Percentiles rank a stretch among this genome's conserved stretches.
Conservation (phyloP, 768 basidiomycete genomes). For the Neoboletus subvelutipes region DNA sequence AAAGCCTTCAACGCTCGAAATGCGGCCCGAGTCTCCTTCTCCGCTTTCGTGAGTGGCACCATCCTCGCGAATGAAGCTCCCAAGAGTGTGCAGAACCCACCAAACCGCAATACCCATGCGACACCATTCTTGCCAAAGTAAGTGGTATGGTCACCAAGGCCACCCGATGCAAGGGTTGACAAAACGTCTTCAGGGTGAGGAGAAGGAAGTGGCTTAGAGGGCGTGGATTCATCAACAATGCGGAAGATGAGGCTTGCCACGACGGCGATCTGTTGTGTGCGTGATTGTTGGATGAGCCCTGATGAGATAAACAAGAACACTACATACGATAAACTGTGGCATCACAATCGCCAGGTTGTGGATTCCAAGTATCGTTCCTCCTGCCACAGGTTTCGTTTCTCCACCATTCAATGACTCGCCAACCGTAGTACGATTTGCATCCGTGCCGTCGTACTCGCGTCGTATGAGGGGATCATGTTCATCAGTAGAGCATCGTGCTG, state of each 20-base stretch:
- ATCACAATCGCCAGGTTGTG: constrained; percentile 95
- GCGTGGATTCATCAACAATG: constrained; percentile 57
- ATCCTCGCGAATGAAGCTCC: constrained; percentile 77
- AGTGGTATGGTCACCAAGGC: constrained; percentile 46
- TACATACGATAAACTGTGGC: constrained; percentile 87
- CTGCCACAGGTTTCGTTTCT: constrained; percentile 57
- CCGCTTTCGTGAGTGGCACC: constrained; percentile 88
- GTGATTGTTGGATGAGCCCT: neutral
- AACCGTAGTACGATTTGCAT: constrained; percentile 40
- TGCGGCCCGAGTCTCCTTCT: constrained; percentile 84
- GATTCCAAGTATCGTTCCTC: constrained; percentile 91
- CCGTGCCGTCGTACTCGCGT: constrained; percentile 45
- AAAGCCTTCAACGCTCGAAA: constrained; percentile 78
- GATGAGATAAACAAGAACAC: neutral
- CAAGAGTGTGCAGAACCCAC: constrained; percentile 78
- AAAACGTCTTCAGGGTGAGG: constrained; percentile 37
- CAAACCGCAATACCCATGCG: constrained; percentile 91
- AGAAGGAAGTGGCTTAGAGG: constrained; percentile 13
- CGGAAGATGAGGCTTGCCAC: constrained; percentile 87
- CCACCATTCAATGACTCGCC: constrained; percentile 22
- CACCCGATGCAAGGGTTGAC: constrained; percentile 2
- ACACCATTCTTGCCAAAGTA: constrained; percentile 87
- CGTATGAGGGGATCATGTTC: constrained; percentile 57
- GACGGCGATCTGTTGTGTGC: constrained; percentile 66
- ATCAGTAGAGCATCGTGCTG: constrained; percentile 34